A percentile compares a stretch with the other conserved stretches of the same genome.
phyloP scores from a whole-genome alignment of 345 rosid species.

The Euclidium syriacum region DNA sequence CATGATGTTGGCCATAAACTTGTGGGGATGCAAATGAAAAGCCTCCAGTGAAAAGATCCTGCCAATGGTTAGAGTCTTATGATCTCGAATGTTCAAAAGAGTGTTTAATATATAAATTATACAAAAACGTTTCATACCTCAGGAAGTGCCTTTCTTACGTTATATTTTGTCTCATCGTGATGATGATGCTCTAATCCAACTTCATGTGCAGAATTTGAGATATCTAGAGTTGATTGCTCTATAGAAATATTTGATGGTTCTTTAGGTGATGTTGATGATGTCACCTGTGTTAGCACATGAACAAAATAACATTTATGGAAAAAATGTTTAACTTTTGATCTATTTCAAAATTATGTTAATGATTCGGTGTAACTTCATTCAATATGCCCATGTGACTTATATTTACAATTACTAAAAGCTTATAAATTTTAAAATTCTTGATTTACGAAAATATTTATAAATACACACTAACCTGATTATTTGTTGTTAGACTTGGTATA shows the following conservation, averaged over 20 bases:
- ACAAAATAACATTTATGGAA: not conserved
- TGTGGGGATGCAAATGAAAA: slow-evolving; percentile 37
- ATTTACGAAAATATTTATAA: not conserved
- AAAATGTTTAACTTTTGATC: not conserved
- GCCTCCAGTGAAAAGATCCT: slow-evolving; percentile 71
- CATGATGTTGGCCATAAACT: slow-evolving; percentile 39
- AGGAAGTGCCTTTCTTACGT: slow-evolving; percentile 66
- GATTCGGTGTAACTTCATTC: not conserved
- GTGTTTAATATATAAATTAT: not conserved
- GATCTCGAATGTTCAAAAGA: not conserved
- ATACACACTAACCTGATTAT: slow-evolving; percentile 39
- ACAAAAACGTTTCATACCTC: slow-evolving; percentile 35
- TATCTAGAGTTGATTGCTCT: slow-evolving; percentile 30
- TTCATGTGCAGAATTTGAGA: slow-evolving; percentile 28
- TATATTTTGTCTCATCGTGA: slow-evolving; percentile 32
- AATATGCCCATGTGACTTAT: not conserved
- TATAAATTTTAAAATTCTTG: not conserved
- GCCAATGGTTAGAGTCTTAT: slow-evolving; percentile 20
- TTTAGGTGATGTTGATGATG: slow-evolving; percentile 21
- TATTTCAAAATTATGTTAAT: not conserved
- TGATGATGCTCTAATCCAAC: slow-evolving; percentile 29
- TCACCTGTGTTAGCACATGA: slow-evolving; percentile 24
- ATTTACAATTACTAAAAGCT: not conserved
- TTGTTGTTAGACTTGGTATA: slow-evolving; percentile 14
- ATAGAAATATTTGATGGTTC: slow-evolving; percentile 24